Percentiles rank a stretch among this genome's conserved stretches.
These are phyloP conservation scores for Pelomyxa schiedti DNA, from an alignment of 78 protist genomes.

Conservation along the genomic window DNA sequence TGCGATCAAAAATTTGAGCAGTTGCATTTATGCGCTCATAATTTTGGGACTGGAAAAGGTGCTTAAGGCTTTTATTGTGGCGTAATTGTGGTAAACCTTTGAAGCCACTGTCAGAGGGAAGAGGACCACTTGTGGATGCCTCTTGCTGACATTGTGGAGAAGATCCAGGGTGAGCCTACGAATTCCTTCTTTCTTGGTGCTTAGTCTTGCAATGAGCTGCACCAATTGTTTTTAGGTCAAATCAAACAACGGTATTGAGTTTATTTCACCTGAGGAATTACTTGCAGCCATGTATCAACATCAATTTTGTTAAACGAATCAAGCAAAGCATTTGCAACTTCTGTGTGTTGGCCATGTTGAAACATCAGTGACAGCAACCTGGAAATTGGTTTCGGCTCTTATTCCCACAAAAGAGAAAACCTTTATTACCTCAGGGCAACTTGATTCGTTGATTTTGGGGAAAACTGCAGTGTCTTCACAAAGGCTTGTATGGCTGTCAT, in stretches of 20 bases:
- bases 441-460: slow-evolving; percentile 44
- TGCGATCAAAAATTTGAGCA: slow-evolving; percentile 17
- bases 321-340: slow-evolving; percentile 30
- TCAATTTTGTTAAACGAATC: slow-evolving; percentile 63
- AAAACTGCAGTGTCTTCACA: slow-evolving; percentile 73
- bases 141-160: slow-evolving; percentile 63
- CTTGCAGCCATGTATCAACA: slow-evolving; percentile 93
- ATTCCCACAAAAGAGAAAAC: too few species aligned
- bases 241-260: too few species aligned
- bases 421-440: slow-evolving; percentile 88
- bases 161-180: slow-evolving; percentile 59
- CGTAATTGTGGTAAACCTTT: slow-evolving; percentile 5
- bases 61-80: too few species aligned
- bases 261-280: slow-evolving; percentile 77
- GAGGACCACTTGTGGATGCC: slow-evolving; percentile 96
- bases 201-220: slow-evolving; percentile 89
- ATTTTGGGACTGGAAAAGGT: slow-evolving; percentile 50
- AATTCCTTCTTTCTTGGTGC: slow-evolving; percentile 49
- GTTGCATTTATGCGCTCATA: slow-evolving; percentile 56
- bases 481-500: slow-evolving; percentile 69
- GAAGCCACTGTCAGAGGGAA: slow-evolving; percentile 95
- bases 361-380: slow-evolving; percentile 86
- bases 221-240: too few species aligned
- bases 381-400: too few species aligned
- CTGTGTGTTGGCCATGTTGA: slow-evolving; percentile 56